phyloP scores from a whole-genome alignment of 352 stramenopile genomes.

The Phytophthora agathidicida region DNA sequence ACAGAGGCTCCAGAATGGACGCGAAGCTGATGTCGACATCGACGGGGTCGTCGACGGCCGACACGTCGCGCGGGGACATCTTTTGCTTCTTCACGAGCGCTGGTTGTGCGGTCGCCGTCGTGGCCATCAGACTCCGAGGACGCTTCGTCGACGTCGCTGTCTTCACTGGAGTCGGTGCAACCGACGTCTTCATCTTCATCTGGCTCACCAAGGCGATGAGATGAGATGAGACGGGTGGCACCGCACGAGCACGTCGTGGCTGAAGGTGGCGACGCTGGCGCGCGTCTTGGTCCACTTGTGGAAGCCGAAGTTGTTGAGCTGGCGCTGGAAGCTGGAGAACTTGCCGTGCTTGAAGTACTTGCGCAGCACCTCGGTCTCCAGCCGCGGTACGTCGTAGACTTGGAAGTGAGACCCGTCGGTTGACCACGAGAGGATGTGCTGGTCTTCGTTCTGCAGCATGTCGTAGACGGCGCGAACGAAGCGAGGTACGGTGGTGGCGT shows the following conservation, averaged over 20 bases:
- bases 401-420: conserved; percentile 71
- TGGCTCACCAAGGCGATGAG: conserved; percentile 11
- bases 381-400: conserved; percentile 72
- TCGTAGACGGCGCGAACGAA: conserved; percentile 60
- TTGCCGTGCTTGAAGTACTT: conserved; percentile 88
- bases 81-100: conserved; percentile 14
- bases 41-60: neutral
- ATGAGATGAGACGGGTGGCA: conserved; percentile 37
- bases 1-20: conserved; percentile 6
- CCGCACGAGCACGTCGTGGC: conserved; percentile 58
- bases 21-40: neutral
- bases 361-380: conserved; percentile 67
- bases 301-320: conserved; percentile 94
- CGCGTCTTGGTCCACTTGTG: conserved; percentile 82
- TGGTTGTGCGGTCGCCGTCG: neutral
- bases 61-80: conserved; percentile 24
- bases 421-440: conserved; percentile 53
- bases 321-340: conserved; percentile 90
- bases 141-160: conserved; percentile 7
- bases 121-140: neutral
- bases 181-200: conserved; percentile 11
- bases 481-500: conserved; percentile 25
- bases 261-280: conserved; percentile 67
- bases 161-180: neutral
- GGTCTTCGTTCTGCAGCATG: conserved; percentile 64